Evolutionary conservation across 2,329 filamentous ascomycete species (phyloP), one percentile per base, ranked within the genome.

Genomic region (Trichoderma koningiopsis): DNA sequence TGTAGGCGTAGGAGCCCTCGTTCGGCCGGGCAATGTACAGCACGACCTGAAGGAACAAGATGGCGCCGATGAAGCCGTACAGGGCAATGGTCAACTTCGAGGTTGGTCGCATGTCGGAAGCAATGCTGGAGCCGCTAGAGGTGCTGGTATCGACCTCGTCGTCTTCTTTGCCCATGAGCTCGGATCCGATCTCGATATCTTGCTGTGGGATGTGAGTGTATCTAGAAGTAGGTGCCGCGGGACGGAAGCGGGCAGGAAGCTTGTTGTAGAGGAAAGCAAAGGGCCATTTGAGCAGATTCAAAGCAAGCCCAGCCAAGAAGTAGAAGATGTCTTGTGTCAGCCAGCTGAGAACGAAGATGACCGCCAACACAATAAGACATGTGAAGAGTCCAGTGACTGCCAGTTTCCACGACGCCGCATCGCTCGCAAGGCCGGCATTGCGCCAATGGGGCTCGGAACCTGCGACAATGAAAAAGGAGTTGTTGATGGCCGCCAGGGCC

Each of bases 401-500:
- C 33, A 79, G 68, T 10, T 72, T 74, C 68, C 75, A 72, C 0
- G 77, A 77, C 1, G 76, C 74, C 16, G 75, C 72, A 24, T 79
- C 77, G n/a, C 74, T 73, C 0, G 75, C 75, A 14, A 80, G 65
- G 10, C 73, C 77, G 6, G 78, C 70, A 62, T 80, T 79, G 37
- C 76, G 73, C 72, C 78, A 77, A 60, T 78, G 78, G 5, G 79
- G 74, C 65, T 80, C 78, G 11, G 75, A 75, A 49, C 78, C 77
- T 0, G 77, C 71, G 11, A 74, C 73, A 43, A 69, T 60, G 47
- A 74, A 76, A 58, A 76, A 76, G 31, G 72, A 71, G 24, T 74
- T 73, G 71, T 74, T 76, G 74, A 58, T 74, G 35, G 65, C 58
- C 29, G 70, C 57, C 55, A 71, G 65, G 56, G 61, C n/a, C 63